Percentiles rank a stretch among this genome's conserved stretches.
phyloP scores from a whole-genome alignment of 257 asterid genomes.

The Solanum habrochaites region DNA sequence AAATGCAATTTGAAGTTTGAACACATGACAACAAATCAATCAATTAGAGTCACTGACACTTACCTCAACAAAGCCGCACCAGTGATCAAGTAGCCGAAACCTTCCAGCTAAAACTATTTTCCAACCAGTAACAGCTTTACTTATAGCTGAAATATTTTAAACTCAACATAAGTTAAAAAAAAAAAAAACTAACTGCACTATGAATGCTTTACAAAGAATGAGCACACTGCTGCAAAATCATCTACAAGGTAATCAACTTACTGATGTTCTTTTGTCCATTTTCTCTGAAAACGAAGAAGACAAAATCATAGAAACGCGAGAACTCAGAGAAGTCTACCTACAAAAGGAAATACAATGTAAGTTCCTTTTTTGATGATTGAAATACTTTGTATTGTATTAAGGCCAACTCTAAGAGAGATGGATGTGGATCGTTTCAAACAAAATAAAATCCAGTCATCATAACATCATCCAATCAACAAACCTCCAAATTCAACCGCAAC shows the following conservation, averaged over 20 bases:
- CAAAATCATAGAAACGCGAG: constrained; percentile 75
- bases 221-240: neutral
- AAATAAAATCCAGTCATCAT: neutral
- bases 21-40: neutral
- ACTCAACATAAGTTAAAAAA: neutral
- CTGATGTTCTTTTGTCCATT: constrained; percentile 87
- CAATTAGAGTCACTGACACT: neutral
- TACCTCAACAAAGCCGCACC: constrained; percentile 95
- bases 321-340: constrained; percentile 79
- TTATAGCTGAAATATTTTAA: constrained; percentile 55
- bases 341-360: constrained; percentile 1
- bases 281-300: constrained; percentile 91
- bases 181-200: neutral
- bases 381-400: neutral
- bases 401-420: neutral
- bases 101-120: constrained; percentile 82
- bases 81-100: constrained; percentile 73
- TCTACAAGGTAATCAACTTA: constrained; percentile 26
- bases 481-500: constrained; percentile 54
- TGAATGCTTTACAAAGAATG: neutral
- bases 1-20: neutral
- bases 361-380: neutral
- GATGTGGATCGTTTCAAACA: neutral
- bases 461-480: constrained; percentile 6
- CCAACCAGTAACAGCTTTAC: constrained; percentile 89